Evolutionary conservation across 2,329 filamentous ascomycete genomes (phyloP), one percentile per base, ranked within the genome.

Genomic region (Chaetoscypha palmicola): DNA sequence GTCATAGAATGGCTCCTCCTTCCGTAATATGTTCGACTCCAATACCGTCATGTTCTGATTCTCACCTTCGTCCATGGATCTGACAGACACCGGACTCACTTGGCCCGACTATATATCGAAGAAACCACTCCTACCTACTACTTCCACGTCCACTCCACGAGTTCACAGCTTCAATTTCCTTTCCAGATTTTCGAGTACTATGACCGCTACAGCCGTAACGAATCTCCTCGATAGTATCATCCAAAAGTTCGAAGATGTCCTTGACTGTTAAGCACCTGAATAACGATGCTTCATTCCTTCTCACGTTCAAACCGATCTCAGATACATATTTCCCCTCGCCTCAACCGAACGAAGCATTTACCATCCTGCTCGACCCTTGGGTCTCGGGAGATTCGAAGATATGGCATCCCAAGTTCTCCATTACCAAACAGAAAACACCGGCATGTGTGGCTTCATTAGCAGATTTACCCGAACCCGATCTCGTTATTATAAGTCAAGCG

Each of bases 331-430:
- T 33, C 53, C 62, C 16, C 62, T 63, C 39, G 46, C 54, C 43
- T 20, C 59, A 40, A 21, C 65, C 66, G 22, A 68, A 69, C 10
- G 68, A 68, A 39, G 70, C 74, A 3, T 87, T 83, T 61, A 79
- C 74, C 12, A 73, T 89, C 41, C 70, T 89, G 31, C 64, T 88
- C 39, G 83, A 90, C 59, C 84, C 85, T 3, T 87, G 82, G 79
- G 69, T 86, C 23, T 68, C 69, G 9, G 79, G 79, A 0, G 66
- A 74, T 3, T 77, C 78, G 9, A 75, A 73, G 41, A 73, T 81
- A 49, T 69, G 77, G 54, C 77, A 78, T 55, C 68, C 74, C 21
- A 72, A 70, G 56, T 79, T 86, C 61, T 79, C 79, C 16, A 72
- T 71, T 30, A 73, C 78, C 2, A 69, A 69, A 35, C 78, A 79